Conservation (phyloP, 2,329 filamentous ascomycete species). For the Xylogone sp. region DNA sequence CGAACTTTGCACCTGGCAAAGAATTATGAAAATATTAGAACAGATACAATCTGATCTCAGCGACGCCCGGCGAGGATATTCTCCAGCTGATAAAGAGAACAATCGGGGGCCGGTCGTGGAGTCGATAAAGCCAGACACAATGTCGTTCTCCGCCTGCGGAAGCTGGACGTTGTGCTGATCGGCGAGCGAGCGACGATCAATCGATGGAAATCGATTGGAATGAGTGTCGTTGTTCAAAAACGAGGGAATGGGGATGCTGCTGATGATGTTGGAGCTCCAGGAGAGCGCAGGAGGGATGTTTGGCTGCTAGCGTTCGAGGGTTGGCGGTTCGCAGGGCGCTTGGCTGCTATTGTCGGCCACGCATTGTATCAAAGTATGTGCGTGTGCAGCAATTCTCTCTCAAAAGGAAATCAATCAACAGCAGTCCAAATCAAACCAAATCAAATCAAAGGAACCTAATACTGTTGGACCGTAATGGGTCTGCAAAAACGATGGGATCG, state of each 20-base stretch:
- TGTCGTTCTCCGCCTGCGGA: constrained; percentile 8
- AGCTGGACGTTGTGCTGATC: neutral
- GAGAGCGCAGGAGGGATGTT: neutral
- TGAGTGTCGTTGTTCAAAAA: neutral
- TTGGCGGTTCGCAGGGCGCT: neutral
- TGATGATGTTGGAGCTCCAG: neutral
- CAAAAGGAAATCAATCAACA: neutral
- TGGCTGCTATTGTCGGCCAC: neutral
- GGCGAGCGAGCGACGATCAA: neutral
- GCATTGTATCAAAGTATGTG: too few species aligned
- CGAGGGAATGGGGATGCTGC: neutral
- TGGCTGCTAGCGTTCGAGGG: neutral
- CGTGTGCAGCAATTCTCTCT: neutral
- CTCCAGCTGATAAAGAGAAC: neutral
- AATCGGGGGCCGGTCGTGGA: neutral
- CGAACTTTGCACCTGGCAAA: constrained; percentile 14
- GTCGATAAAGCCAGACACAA: neutral
- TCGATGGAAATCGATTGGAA: neutral
- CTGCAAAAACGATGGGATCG: constrained; percentile 4
- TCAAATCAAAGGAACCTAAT: too few species aligned
- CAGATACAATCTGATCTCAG: neutral
- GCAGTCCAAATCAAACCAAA: too few species aligned
- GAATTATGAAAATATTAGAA: neutral
- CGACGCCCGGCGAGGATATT: neutral
- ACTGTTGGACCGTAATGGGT: too few species aligned